Percentiles rank a stretch among this genome's conserved stretches.
Evolutionary conservation across 2,329 filamentous ascomycete genomes (phyloP).

Genomic region (Lecanicillium sp.): DNA sequence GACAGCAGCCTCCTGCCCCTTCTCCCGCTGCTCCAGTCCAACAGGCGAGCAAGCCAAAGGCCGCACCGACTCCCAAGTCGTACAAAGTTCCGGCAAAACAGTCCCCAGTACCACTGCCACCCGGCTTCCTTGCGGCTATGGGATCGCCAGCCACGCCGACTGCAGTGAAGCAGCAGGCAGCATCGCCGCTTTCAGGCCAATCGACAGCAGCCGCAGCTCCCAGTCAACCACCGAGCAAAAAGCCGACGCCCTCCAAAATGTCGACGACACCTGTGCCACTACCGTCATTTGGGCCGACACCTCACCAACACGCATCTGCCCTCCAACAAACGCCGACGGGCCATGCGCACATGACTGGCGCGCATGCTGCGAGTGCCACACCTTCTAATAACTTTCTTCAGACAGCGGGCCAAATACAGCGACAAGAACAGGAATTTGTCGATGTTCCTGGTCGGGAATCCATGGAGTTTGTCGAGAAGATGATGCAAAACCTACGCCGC

Average conservation of each 20-base stretch:
- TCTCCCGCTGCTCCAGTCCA: too few species aligned
- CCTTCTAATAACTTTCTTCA: not conserved
- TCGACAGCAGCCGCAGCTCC: not conserved
- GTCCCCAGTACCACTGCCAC: constrained; percentile 39
- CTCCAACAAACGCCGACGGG: not conserved
- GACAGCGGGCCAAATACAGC: constrained; percentile 15
- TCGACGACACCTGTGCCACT: constrained; percentile 29
- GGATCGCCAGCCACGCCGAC: constrained; percentile 23
- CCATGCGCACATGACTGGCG: not conserved
- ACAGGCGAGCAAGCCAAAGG: constrained; percentile 21
- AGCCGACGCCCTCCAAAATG: constrained; percentile 10
- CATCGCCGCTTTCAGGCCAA: not conserved
- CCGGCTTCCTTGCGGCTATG: constrained; percentile 38
- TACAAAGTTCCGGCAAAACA: constrained; percentile 35
- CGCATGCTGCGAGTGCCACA: not conserved
- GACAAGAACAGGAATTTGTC: constrained; percentile 29
- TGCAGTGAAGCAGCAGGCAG: constrained; percentile 12
- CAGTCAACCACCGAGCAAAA: not conserved
- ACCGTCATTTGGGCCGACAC: constrained; percentile 17
- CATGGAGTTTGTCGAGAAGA: constrained; percentile 45
- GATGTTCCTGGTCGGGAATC: constrained; percentile 39
- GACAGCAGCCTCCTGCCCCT: too few species aligned
- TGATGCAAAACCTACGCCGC: constrained; percentile 45
- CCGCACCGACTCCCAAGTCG: constrained; percentile 21
- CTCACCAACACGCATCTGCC: not conserved